Base-by-base conservation (phyloP, 2,329 filamentous ascomycete genomes). In the Periconia digitata region DNA sequence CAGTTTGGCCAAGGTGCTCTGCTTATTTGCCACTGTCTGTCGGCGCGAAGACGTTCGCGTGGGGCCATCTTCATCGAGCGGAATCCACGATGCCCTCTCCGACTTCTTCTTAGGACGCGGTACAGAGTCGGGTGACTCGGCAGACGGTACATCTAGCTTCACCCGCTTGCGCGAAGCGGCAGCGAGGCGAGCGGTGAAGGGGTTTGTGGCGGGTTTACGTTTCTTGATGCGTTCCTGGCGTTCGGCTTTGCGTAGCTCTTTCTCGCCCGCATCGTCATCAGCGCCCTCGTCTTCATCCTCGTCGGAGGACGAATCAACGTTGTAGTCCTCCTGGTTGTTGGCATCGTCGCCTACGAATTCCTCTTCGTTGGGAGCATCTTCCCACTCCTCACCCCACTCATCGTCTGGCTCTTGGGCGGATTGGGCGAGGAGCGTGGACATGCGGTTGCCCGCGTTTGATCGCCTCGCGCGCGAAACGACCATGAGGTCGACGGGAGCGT, bases 261-360 rank as follows among this genome's bases (percentile, higher is more conserved):
- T 87, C 73, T 99, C 94, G 27, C 94, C 94, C 47, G 90, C 89
- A 4, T 94, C 71, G 36, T 95, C 90, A 56, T 94, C 84, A 58
- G 92, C 84, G 8, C 67, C 74, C 51, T 95, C 90, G 49, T 90
- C 86, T 49, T 90, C 85, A 51, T 95, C 90, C 49, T 90, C 86
- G 55, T 90, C 88, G 0, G 85, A 89, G 0, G 90, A 95, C 35
- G 68, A 92, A 62, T 95, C 90, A 76, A 96, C 86, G 40, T 89
- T 85, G 58, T 89, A 85, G 66, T 96, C 92, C 1, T 76, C 72
- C 48, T 81, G 77, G 39, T 82, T 79, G 32, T 85, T 82, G 8
- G 73, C 75, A 23, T 77, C 73, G 23, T 79, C 79, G 52, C 78
- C 72, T 13, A 71, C 69, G 49, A 79, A 74, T 36, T 81, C 77